These are phyloP conservation scores for Verticillium albo-atrum DNA, from an alignment of 2,329 filamentous ascomycete species.

Conservation along the genomic window DNA sequence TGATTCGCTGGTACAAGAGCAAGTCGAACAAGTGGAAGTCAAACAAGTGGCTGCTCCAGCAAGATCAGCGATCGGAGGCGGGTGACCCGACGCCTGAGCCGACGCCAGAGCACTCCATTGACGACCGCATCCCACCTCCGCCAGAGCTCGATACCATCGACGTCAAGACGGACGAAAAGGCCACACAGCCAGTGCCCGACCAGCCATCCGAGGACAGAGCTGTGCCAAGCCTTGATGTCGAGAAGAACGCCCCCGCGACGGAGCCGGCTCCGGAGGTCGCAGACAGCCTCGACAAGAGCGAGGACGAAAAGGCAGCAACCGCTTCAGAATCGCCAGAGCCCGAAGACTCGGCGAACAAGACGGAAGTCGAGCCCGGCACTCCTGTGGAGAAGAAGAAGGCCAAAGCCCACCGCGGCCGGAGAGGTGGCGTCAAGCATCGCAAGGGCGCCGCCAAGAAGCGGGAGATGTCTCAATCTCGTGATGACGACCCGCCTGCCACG, in stretches of 20 bases:
- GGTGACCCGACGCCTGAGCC: slow-evolving; percentile 5
- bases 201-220: neutral
- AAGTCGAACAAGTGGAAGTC: slow-evolving; percentile 16
- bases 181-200: neutral
- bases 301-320: slow-evolving; percentile 2
- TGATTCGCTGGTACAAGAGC: slow-evolving; percentile 33
- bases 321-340: neutral
- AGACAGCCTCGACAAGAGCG: slow-evolving; percentile 1
- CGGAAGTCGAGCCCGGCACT: slow-evolving; percentile 19
- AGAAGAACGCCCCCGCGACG: neutral
- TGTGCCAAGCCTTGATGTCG: neutral
- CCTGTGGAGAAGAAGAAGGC: slow-evolving; percentile 63
- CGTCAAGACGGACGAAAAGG: neutral
- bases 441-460: slow-evolving; percentile 53
- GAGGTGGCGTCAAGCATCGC: slow-evolving; percentile 66
- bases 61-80: slow-evolving; percentile 15
- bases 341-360: neutral
- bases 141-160: neutral
- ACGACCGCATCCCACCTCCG: neutral
- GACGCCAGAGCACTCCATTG: slow-evolving; percentile 6
- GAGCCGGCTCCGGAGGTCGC: neutral
- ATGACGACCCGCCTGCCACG: slow-evolving; percentile 36
- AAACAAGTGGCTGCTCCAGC: slow-evolving; percentile 15
- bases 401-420: slow-evolving; percentile 65
- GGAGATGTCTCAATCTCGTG: slow-evolving; percentile 44